Evolutionary conservation across 192 early-diverging fungal species (phyloP).

Genomic region (Podila epigama): DNA sequence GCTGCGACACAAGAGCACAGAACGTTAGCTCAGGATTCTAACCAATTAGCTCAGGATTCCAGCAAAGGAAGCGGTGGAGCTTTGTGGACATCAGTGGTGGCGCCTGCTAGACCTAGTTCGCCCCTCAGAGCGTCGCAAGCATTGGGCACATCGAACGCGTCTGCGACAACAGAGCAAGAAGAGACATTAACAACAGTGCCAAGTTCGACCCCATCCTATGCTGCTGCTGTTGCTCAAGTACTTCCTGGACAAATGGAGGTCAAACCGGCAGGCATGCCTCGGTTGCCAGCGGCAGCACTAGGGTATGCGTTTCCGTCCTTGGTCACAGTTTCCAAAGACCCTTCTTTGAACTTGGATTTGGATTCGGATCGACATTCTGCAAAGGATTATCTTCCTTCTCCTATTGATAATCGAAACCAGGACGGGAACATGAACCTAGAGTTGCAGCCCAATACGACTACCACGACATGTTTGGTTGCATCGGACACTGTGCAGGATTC

Average conservation of each 20-base stretch:
- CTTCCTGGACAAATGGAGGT: background rate
- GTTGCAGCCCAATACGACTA: background rate
- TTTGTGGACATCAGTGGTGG: background rate
- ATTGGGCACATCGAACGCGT: too few relatives aligned
- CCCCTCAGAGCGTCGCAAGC: too few relatives aligned
- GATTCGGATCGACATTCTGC: background rate
- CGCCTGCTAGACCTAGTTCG: too few relatives aligned
- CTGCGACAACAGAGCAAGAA: too few relatives aligned
- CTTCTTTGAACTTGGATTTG: too few relatives aligned
- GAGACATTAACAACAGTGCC: background rate
- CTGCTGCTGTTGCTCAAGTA: slow-evolving; percentile 9
- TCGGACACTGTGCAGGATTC: too few relatives aligned
- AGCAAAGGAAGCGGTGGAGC: background rate
- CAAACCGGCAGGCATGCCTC: background rate
- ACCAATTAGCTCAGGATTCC: background rate
- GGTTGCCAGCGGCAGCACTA: background rate
- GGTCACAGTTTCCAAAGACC: background rate
- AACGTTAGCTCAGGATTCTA: too few relatives aligned
- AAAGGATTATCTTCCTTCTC: background rate
- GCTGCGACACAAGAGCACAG: too few relatives aligned
- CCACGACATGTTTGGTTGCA: background rate
- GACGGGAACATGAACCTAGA: background rate
- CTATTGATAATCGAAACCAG: background rate
- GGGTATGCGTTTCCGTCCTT: background rate
- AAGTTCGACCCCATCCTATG: slow-evolving; percentile 24